A percentile compares a stretch with the other conserved stretches of the same genome.
Evolutionary conservation across 2,329 filamentous ascomycete genomes (phyloP).

Genomic region (Botrytis elliptica): DNA sequence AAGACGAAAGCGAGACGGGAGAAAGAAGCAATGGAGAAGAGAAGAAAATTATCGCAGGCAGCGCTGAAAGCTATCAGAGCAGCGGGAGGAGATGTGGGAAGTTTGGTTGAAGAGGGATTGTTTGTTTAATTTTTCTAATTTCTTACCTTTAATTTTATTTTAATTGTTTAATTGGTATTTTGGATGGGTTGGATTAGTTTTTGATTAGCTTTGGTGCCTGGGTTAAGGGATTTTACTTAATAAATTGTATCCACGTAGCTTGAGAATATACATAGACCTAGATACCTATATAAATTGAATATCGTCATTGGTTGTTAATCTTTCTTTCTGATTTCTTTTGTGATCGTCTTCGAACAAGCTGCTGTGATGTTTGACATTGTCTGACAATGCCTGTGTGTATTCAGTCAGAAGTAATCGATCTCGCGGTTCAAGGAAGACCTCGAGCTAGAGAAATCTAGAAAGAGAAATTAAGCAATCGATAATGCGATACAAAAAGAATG

Average conservation of each 20-base stretch:
- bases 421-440: not conserved
- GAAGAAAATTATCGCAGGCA: constrained; percentile 65
- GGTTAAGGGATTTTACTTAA: not conserved
- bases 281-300: constrained; percentile 3
- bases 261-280: constrained; percentile 12
- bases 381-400: not conserved
- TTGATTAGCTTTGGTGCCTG: not conserved
- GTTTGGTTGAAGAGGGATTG: constrained; percentile 52
- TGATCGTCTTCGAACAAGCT: not conserved
- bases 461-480: not conserved
- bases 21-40: constrained; percentile 78
- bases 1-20: constrained; percentile 95
- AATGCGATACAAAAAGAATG: not conserved
- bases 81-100: constrained; percentile 65
- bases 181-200: not conserved
- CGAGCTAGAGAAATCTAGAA: not conserved
- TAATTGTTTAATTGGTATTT: not conserved
- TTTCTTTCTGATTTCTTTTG: not conserved
- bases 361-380: not conserved
- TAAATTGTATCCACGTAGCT: constrained; percentile 13
- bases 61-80: constrained; percentile 67
- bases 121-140: constrained; percentile 40
- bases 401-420: not conserved
- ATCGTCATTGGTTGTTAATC: not conserved
- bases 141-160: not conserved